Conservation (phyloP, 805 yeast species). For the Nematodospora valgi region DNA sequence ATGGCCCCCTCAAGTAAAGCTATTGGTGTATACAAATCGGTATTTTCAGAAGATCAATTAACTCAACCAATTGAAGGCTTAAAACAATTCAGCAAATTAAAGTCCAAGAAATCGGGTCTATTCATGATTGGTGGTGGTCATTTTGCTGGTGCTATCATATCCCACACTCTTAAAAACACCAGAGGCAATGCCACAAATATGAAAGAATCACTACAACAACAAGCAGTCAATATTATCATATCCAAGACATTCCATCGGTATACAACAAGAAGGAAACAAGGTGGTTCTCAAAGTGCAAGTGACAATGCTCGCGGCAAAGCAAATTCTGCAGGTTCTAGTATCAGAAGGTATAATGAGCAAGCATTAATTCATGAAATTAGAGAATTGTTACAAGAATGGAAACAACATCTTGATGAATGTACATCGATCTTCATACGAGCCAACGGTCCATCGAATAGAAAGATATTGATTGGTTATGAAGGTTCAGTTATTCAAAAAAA, state of each 20-base stretch:
- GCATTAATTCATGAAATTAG: constrained; percentile 78
- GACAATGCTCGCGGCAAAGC: constrained; percentile 95
- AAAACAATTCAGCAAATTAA: constrained; percentile 14
- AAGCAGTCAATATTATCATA: constrained; percentile 60
- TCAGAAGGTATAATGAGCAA: constrained; percentile 87
- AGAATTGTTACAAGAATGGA: constrained; percentile 66
- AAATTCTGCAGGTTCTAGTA: constrained; percentile 88
- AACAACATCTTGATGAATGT: constrained; percentile 53
- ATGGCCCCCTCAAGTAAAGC: constrained; percentile 44
- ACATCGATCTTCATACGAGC: constrained; percentile 76
- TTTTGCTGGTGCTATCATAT: constrained; percentile 91
- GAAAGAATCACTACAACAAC: constrained; percentile 50
- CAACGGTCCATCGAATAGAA: constrained; percentile 65
- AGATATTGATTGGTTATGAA: constrained; percentile 63
- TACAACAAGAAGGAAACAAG: constrained; percentile 95
- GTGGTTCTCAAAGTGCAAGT: constrained; percentile 92
- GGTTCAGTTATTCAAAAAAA: constrained; percentile 47
- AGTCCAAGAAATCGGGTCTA: constrained; percentile 61
- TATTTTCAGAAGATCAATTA: constrained; percentile 46
- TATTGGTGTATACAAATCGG: constrained; percentile 65
- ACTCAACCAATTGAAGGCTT: constrained; percentile 50
- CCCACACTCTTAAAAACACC: constrained; percentile 58
- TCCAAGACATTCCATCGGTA: constrained; percentile 92
- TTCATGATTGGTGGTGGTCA: constrained; percentile 98
- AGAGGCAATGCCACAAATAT: constrained; percentile 51